Evolutionary conservation across 192 early-diverging fungal species (phyloP), one percentile per base, ranked within the genome.

Genomic region (Coemansia javaensis): DNA sequence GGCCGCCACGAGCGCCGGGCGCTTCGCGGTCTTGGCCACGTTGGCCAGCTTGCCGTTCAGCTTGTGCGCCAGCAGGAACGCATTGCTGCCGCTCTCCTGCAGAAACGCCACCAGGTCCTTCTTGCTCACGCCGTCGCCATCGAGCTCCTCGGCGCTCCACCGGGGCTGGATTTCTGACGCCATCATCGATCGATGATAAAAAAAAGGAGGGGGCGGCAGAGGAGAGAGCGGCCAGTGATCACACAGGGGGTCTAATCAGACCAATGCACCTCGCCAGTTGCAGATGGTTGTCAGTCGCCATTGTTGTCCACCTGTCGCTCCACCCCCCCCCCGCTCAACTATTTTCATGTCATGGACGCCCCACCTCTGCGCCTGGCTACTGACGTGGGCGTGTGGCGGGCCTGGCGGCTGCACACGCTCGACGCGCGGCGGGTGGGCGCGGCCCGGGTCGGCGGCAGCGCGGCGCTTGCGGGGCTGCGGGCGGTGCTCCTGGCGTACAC

Each of bases 11-110:
- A 87, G 74, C 10, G 66, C 79, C 17, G 83, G 81, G 56, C 78
- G 76, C 58, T 85, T 87, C 59, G 78, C 66, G n/a, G 81, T 77
- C 56, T 89, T 89, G 25, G 77, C 81, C 17, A 89, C 70, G 30
- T 73, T 79, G 33, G 79, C 66, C 15, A 79, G 56, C 59, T 89
- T 87, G 27, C 85, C 85, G 47, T 85, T 84, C 21, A 87, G 68
- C 72, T 85, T 87, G 54, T 78, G 67, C 32, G 76, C 68, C 17
- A 82, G 62, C 28, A 86, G 74, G 47, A 86, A 86, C 50, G 78
- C 61, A 50, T 75, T 82, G 35, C 56, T 81, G 37, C 77, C 85
- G 40, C 59, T 75, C 18, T 79, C 78, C 28, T 87, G 87, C 25
- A 89, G 55, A 53, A 75, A 87, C 17, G 63, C 57, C 21, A 82